A percentile compares a stretch with the other conserved stretches of the same genome.
These are phyloP conservation scores for Jatropha podagrica DNA, from an alignment of 441 rosid species.

Conservation along the genomic window DNA sequence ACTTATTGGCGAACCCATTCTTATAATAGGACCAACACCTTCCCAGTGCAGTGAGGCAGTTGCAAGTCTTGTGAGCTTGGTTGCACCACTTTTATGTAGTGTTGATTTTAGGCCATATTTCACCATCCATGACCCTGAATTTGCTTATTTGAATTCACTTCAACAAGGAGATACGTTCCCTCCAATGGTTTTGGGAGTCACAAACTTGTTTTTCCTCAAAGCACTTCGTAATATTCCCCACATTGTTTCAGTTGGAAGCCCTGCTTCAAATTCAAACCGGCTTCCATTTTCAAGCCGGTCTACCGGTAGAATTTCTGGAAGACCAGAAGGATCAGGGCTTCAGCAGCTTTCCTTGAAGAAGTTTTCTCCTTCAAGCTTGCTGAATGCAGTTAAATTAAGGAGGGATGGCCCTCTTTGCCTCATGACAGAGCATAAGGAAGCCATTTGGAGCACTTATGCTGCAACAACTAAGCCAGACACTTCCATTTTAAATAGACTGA, in stretches of 20 bases:
- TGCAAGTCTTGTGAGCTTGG: slow-evolving; percentile 91
- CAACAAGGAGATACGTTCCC: slow-evolving; percentile 78
- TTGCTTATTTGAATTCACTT: slow-evolving; percentile 66
- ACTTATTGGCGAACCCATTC: slow-evolving; percentile 94
- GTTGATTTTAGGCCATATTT: slow-evolving; percentile 98
- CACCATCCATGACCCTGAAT: slow-evolving; percentile 93
- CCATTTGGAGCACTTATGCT: slow-evolving; percentile 83
- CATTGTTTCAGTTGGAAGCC: slow-evolving; percentile 88
- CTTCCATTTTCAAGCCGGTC: slow-evolving; percentile 52
- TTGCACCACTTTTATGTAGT: slow-evolving; percentile 84
- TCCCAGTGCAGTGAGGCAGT: slow-evolving; percentile 98
- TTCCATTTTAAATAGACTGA: slow-evolving; percentile 86
- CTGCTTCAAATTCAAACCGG: slow-evolving; percentile 59
- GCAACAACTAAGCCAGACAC: slow-evolving; percentile 94
- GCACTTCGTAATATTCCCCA: slow-evolving; percentile 89
- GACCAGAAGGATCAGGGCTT: slow-evolving; percentile 69
- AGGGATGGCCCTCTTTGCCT: slow-evolving; percentile 98
- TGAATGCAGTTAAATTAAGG: slow-evolving; percentile 80
- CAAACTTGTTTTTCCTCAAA: slow-evolving; percentile 93
- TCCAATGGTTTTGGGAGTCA: slow-evolving; percentile 91
- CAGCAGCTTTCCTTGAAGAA: slow-evolving; percentile 79
- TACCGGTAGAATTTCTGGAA: slow-evolving; percentile 66
- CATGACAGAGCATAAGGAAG: slow-evolving; percentile 99
- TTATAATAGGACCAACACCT: slow-evolving; percentile 93
- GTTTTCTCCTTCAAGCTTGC: slow-evolving; percentile 81